phyloP scores from a whole-genome alignment of 768 basidiomycete genomes.

The Dictyophora rubrovolvata region DNA sequence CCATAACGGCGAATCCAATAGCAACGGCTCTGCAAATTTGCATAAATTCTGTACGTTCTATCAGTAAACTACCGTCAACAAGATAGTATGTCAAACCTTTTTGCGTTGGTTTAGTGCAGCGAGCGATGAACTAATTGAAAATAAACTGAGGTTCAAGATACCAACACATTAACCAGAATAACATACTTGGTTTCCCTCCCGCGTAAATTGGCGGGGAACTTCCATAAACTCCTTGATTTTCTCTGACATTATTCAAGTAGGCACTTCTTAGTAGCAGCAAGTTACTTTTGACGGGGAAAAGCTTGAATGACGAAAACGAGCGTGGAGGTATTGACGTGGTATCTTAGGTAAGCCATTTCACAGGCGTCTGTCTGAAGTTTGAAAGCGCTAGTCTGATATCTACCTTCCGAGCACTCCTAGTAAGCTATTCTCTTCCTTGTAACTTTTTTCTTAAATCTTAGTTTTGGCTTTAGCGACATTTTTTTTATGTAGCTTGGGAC shows the following conservation, averaged over 20 bases:
- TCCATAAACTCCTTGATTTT: constrained; percentile 85
- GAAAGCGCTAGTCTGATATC: too few species aligned
- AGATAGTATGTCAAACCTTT: constrained; percentile 54
- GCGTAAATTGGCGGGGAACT: constrained; percentile 83
- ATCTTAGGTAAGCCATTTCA: neutral
- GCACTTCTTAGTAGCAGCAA: neutral
- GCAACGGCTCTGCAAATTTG: constrained; percentile 96
- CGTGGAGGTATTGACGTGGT: constrained; percentile 4
- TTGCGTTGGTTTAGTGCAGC: constrained; percentile 95
- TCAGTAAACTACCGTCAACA: neutral
- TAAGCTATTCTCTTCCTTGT: too few species aligned
- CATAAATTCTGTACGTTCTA: constrained; percentile 60
- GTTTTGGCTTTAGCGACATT: too few species aligned
- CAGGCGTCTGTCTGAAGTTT: too few species aligned
- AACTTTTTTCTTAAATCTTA: too few species aligned
- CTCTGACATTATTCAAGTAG: constrained; percentile 60
- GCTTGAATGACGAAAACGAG: neutral
- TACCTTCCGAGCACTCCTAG: too few species aligned
- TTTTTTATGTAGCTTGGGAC: neutral
- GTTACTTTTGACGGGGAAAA: too few species aligned
- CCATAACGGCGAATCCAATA: constrained; percentile 97
- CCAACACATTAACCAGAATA: constrained; percentile 8
- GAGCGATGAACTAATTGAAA: constrained; percentile 70
- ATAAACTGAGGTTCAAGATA: constrained; percentile 3
- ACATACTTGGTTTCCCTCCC: constrained; percentile 85